phyloP scores from a whole-genome alignment of 2,329 filamentous ascomycete genomes.

The Chaetomium sp. region DNA sequence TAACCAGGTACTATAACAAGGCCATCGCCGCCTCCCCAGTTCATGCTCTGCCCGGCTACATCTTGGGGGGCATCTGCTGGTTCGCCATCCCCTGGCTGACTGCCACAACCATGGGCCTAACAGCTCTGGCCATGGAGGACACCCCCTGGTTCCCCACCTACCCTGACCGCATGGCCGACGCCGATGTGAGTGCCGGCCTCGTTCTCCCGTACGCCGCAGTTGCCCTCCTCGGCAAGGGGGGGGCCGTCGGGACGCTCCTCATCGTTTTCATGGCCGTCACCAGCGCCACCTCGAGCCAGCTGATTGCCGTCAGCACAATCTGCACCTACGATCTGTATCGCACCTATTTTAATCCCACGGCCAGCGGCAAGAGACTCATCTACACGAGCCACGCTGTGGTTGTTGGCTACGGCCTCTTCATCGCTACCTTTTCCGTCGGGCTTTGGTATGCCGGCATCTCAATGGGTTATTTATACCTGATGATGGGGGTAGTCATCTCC shows the following conservation, averaged over 20 bases:
- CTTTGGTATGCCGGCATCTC: conserved; percentile 73
- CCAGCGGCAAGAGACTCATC: conserved; percentile 75
- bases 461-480: conserved; percentile 79
- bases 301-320: conserved; percentile 87
- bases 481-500: conserved; percentile 91
- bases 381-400: conserved; percentile 78
- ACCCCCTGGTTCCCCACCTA: conserved; percentile 72
- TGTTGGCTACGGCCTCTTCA: conserved; percentile 69
- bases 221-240: conserved; percentile 77
- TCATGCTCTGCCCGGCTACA: conserved; percentile 83
- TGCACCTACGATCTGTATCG: conserved; percentile 88
- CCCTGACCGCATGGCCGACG: conserved; percentile 68
- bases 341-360: conserved; percentile 78
- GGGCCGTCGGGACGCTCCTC: conserved; percentile 75
- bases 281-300: conserved; percentile 76
- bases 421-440: conserved; percentile 77
- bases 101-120: conserved; percentile 84
- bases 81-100: conserved; percentile 91
- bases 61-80: conserved; percentile 84
- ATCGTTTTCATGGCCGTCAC: conserved; percentile 92
- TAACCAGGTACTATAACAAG: conserved; percentile 97
- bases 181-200: conserved; percentile 79
- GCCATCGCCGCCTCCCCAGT: conserved; percentile 86
- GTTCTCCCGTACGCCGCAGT: conserved; percentile 85
- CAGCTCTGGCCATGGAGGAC: conserved; percentile 76